Conservation (phyloP, 305 asterid genomes). For the Fraxinus xanthoxyloides region DNA sequence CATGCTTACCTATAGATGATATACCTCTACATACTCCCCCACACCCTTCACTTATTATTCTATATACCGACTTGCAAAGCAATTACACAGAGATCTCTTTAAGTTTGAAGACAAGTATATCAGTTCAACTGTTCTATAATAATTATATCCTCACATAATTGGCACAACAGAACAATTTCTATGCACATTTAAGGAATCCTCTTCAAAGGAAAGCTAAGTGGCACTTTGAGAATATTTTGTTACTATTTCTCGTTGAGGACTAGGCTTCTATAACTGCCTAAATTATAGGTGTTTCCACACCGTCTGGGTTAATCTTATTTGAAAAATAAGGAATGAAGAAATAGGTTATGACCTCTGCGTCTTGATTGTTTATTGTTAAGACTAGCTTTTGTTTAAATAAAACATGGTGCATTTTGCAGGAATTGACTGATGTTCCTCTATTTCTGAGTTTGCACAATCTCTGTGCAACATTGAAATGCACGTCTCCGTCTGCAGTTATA, state of each 20-base stretch:
- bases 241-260: background rate
- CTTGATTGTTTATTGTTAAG: background rate
- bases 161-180: background rate
- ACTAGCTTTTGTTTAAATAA: background rate
- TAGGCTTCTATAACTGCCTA: background rate
- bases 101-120: background rate
- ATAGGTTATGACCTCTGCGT: background rate
- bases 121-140: background rate
- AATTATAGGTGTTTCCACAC: background rate
- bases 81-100: background rate
- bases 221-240: background rate
- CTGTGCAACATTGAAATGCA: slow-evolving; percentile 85
- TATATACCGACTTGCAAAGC: background rate
- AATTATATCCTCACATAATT: background rate
- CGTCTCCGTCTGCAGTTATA: slow-evolving; percentile 89
- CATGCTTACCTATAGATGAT: background rate
- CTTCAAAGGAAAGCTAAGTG: background rate
- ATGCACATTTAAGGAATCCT: background rate
- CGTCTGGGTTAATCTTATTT: background rate
- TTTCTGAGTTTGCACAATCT: slow-evolving; percentile 95
- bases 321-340: background rate
- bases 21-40: background rate
- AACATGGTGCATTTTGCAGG: slow-evolving; percentile 47
- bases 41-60: background rate
- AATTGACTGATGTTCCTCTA: slow-evolving; percentile 81